Percentiles rank a stretch among this genome's conserved stretches.
These are phyloP conservation scores for Arthrobotrys sphaeroides DNA, from an alignment of 2,329 filamentous ascomycete species.

Conservation along the genomic window DNA sequence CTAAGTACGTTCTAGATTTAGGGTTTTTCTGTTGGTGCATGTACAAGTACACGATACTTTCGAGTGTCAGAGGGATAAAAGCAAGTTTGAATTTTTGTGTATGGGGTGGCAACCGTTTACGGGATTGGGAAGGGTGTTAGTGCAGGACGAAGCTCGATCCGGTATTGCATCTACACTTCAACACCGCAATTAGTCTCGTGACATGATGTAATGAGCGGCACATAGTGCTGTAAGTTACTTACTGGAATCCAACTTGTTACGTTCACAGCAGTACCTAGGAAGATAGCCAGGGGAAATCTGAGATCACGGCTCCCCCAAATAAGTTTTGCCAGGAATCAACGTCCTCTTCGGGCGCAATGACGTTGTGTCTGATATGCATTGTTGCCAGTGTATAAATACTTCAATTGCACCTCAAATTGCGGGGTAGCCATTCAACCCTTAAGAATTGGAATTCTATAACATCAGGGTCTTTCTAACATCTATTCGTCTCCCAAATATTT, in stretches of 20 bases:
- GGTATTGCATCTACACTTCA: constrained; percentile 28
- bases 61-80: constrained; percentile 26
- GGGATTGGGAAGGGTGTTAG: constrained; percentile 11
- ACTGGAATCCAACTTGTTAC: neutral
- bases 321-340: constrained; percentile 13
- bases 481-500: neutral
- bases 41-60: neutral
- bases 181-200: constrained; percentile 35
- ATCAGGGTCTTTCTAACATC: neutral
- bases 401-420: constrained; percentile 34
- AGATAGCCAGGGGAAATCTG: neutral
- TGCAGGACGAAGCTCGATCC: constrained; percentile 43
- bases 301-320: neutral
- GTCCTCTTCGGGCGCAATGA: constrained; percentile 18
- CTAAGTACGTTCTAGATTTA: constrained; percentile 37
- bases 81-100: constrained; percentile 34
- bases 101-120: constrained; percentile 29
- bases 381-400: constrained; percentile 41
- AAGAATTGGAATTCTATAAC: constrained; percentile 3
- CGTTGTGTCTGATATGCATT: constrained; percentile 21
- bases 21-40: too few relatives aligned
- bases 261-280: neutral
- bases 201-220: constrained; percentile 51
- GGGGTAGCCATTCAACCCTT: neutral
- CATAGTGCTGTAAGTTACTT: neutral